Evolutionary conservation across 2,329 filamentous ascomycete genomes (phyloP).

Genomic region (Didymella sp.): DNA sequence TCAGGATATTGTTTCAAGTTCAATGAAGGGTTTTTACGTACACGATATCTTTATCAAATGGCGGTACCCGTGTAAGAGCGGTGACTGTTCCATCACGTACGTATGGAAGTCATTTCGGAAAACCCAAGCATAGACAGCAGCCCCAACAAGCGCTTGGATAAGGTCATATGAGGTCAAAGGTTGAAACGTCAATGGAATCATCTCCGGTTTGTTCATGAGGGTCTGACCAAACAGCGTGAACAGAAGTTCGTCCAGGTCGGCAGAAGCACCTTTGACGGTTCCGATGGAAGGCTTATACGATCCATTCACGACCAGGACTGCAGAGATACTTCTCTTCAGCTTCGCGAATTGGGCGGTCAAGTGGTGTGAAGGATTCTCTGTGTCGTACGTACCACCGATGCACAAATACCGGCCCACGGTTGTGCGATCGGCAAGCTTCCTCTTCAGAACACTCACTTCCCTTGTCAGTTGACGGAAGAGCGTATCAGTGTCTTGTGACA

Average conservation of each 20-base stretch:
- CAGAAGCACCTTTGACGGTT: neutral
- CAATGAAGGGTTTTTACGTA: no score
- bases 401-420: no score
- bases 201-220: neutral
- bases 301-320: neutral
- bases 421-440: no score
- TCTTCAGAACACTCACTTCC: no score
- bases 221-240: neutral
- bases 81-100: neutral
- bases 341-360: neutral
- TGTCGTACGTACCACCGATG: no score
- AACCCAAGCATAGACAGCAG: neutral
- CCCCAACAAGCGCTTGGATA: neutral
- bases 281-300: neutral
- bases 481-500: no score
- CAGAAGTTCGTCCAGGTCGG: neutral
- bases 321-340: neutral
- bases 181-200: neutral
- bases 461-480: no score
- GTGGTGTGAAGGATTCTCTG: no score
- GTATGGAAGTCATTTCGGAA: neutral
- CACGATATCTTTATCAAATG: neutral
- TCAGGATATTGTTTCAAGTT: no score
- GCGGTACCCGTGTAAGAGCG: neutral
- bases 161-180: neutral